Base-by-base conservation (phyloP, 148 eudicot genomes). In the Fagopyrum tataricum region DNA sequence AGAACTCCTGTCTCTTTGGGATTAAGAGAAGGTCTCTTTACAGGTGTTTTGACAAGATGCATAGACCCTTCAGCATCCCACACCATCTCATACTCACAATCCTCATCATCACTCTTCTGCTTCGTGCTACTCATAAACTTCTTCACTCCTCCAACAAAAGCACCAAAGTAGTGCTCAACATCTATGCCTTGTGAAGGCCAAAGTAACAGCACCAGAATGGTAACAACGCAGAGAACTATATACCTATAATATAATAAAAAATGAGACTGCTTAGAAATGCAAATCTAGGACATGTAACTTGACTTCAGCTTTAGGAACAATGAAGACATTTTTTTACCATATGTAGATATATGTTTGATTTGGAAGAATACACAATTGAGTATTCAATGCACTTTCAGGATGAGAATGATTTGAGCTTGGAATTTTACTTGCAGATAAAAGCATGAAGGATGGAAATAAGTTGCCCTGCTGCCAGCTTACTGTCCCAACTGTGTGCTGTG, bases 391-490 rank as follows among this genome's bases (percentile, higher is more conserved):
- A 58, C 84, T 80, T 47, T 78, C 87, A 58, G 76, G 75, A 77
- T 76, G 53, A 69, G 90, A 83, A 72, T 72, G 79, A 72, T 83
- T 81, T n/a, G 86, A 59, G 18, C 37, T 59, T 64, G 81, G 61
- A 42, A 72, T 80, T 41, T 85, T 94, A 75, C 82, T 79, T n/a
- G 81, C 88, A 70, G 98, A 85, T 79, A 94, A 67, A 20, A 94
- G 86, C 98, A 94, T 90, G 78, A 91, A 94, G 1, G 98, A 94
- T 55, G 98, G 98, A 78, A 77, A 83, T 71, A 85, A 78, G 81
- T 94, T 94, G 43, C 98, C 98, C 80, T 87, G 93, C 82, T 94
- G 98, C 98, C 98, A 94, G 79, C 98, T 94, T 78, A 88, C 55
- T 52, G 97, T 89, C 76, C 98, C 98, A 70, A 91, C 73, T 74